Evolutionary conservation across 208 protist species (phyloP).

Genomic region (Herpetomonas tarakana): DNA sequence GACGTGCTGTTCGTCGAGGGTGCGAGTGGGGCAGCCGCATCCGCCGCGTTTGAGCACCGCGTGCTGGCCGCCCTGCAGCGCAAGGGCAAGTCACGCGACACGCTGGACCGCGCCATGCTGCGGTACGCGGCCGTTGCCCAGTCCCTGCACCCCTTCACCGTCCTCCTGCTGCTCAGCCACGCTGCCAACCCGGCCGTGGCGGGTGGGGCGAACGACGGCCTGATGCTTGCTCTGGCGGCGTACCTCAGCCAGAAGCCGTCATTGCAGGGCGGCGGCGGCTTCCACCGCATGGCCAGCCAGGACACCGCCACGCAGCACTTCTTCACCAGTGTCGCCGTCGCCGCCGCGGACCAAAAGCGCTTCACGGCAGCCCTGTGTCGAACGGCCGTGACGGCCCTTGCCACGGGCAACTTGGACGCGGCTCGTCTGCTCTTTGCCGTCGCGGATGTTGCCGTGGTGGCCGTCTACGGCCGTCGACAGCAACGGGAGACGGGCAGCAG

Average conservation of each 20-base stretch:
- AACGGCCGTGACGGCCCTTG: slow-evolving; percentile 37
- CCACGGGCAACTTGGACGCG: slow-evolving; percentile 51
- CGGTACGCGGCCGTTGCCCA: slow-evolving; percentile 57
- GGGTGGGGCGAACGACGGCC: slow-evolving; percentile 5
- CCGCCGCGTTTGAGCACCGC: not conserved
- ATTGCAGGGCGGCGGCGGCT: slow-evolving; percentile 27
- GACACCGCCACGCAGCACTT: slow-evolving; percentile 13
- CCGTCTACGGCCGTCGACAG: slow-evolving; percentile 28
- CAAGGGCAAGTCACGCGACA: not conserved
- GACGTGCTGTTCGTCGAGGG: too few relatives aligned
- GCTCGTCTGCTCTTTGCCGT: slow-evolving; percentile 47
- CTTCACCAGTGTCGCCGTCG: slow-evolving; percentile 10
- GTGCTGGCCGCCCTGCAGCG: slow-evolving; percentile 20
- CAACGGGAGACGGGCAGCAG: not conserved
- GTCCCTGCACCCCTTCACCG: slow-evolving; percentile 66
- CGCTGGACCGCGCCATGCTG: slow-evolving; percentile 13
- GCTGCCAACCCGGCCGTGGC: not conserved
- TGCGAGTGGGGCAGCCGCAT: too few relatives aligned
- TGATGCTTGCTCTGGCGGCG: slow-evolving; percentile 30
- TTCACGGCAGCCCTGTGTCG: slow-evolving; percentile 42
- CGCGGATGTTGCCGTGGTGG: slow-evolving; percentile 37
- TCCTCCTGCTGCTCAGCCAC: slow-evolving; percentile 27
- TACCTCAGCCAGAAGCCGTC: slow-evolving; percentile 42
- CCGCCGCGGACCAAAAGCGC: slow-evolving; percentile 27
- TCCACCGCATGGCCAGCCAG: slow-evolving; percentile 32